phyloP scores from a whole-genome alignment of 1,139 yeast genomes.

The Spathaspora sp. region DNA sequence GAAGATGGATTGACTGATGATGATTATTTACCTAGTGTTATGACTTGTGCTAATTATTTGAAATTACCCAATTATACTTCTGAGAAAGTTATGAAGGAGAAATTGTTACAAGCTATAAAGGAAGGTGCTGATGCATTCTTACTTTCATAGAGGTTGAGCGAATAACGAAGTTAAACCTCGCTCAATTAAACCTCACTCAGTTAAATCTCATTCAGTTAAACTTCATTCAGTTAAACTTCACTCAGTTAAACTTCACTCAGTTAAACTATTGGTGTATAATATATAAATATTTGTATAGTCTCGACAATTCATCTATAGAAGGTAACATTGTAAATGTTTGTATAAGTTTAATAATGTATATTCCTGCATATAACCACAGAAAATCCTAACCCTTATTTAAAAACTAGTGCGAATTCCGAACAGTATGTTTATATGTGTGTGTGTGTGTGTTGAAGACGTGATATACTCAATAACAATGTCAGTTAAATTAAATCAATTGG shows the following conservation, averaged over 20 bases:
- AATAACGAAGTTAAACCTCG: not conserved
- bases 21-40: slow-evolving; percentile 90
- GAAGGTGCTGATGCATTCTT: slow-evolving; percentile 93
- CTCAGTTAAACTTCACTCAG: too few species aligned
- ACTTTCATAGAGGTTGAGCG: slow-evolving; percentile 48
- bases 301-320: not conserved
- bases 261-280: too few species aligned
- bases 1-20: slow-evolving; percentile 66
- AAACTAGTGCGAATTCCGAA: not conserved
- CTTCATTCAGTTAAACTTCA: too few species aligned
- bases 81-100: slow-evolving; percentile 54
- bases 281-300: too few species aligned
- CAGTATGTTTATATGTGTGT: too few species aligned
- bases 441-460: not conserved
- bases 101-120: slow-evolving; percentile 66
- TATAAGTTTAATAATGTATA: too few species aligned
- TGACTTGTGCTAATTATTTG: slow-evolving; percentile 96
- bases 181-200: too few species aligned
- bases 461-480: slow-evolving; percentile 12
- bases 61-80: slow-evolving; percentile 82
- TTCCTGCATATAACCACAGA: not conserved
- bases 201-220: too few species aligned
- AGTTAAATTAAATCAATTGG: slow-evolving; percentile 25
- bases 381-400: not conserved
- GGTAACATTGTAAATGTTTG: too few species aligned